These are phyloP conservation scores for Penicillium carneum DNA, from an alignment of 2,329 filamentous ascomycete genomes.

Conservation along the genomic window DNA sequence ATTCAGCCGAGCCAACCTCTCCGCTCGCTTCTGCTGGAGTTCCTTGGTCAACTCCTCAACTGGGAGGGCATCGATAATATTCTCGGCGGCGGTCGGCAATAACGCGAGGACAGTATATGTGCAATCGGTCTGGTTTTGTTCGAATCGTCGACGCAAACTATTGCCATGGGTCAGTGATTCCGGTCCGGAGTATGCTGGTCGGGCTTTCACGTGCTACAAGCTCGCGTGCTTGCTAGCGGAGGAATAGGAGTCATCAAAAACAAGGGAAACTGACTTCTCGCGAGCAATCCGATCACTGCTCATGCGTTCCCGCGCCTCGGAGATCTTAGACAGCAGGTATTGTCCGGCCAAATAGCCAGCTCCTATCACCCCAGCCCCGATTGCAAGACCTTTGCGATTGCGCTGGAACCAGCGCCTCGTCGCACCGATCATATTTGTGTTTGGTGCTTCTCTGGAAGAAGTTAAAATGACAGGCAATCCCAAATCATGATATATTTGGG, in stretches of 20 bases:
- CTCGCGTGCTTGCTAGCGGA: slow-evolving; percentile 22
- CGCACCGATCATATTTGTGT: slow-evolving; percentile 66
- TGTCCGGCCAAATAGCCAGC: slow-evolving; percentile 90
- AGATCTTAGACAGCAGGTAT: slow-evolving; percentile 89
- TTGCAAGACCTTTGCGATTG: slow-evolving; percentile 86
- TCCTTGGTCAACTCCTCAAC: slow-evolving; percentile 93
- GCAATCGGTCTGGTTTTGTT: slow-evolving; percentile 98
- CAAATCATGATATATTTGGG: slow-evolving; percentile 16
- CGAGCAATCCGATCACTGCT: slow-evolving; percentile 93
- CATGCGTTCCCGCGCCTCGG: slow-evolving; percentile 93
- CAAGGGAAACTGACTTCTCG: slow-evolving; percentile 75
- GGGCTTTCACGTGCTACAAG: slow-evolving; percentile 18
- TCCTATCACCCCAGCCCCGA: slow-evolving; percentile 85
- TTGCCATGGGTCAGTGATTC: slow-evolving; percentile 26
- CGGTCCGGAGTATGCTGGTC: slow-evolving; percentile 19
- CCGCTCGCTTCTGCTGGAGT: slow-evolving; percentile 88
- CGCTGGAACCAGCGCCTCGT: slow-evolving; percentile 90
- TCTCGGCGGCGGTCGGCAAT: slow-evolving; percentile 86
- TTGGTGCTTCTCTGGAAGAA: slow-evolving; percentile 10
- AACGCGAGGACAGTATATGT: slow-evolving; percentile 97
- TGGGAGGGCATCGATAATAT: slow-evolving; percentile 84
- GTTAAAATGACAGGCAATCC: not conserved
- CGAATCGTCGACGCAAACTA: slow-evolving; percentile 91
- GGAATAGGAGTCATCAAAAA: not conserved
- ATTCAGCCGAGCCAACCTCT: slow-evolving; percentile 68